These are phyloP conservation scores for Claviceps paspali DNA, from an alignment of 2,329 filamentous ascomycete genomes.

Conservation along the genomic window DNA sequence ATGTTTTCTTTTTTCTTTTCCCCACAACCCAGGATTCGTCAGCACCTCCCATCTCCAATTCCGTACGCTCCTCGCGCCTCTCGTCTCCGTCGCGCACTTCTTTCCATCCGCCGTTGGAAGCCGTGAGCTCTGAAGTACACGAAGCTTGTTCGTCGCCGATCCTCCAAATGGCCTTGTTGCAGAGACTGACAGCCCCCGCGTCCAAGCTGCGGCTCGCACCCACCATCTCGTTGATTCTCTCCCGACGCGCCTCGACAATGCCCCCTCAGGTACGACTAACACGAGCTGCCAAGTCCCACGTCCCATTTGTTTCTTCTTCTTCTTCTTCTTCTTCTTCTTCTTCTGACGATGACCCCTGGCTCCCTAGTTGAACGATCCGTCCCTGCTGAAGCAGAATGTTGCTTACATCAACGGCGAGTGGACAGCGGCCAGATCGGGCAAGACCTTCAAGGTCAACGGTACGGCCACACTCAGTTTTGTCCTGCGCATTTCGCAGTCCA, in stretches of 20 bases:
- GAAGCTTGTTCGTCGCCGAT: neutral
- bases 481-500: too few species aligned
- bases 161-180: slow-evolving; percentile 17
- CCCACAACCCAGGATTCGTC: too few species aligned
- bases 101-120: neutral
- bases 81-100: too few species aligned
- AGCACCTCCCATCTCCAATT: too few species aligned
- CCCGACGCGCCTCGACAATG: slow-evolving; percentile 31
- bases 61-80: too few species aligned
- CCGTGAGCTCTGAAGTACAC: neutral
- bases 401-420: slow-evolving; percentile 89
- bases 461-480: slow-evolving; percentile 8
- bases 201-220: slow-evolving; percentile 15
- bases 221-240: slow-evolving; percentile 12
- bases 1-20: too few species aligned
- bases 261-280: slow-evolving; percentile 24
- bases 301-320: too few species aligned
- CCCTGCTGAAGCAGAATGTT: slow-evolving; percentile 68
- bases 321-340: neutral
- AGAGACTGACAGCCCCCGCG: slow-evolving; percentile 15
- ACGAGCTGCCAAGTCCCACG: too few species aligned
- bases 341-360: neutral
- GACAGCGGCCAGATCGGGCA: slow-evolving; percentile 68
- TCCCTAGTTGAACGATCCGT: slow-evolving; percentile 56
- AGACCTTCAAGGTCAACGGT: slow-evolving; percentile 81